Evolutionary conservation across 2,329 filamentous ascomycete species (phyloP).

Genomic region (Pseudofabraea citricarpa): DNA sequence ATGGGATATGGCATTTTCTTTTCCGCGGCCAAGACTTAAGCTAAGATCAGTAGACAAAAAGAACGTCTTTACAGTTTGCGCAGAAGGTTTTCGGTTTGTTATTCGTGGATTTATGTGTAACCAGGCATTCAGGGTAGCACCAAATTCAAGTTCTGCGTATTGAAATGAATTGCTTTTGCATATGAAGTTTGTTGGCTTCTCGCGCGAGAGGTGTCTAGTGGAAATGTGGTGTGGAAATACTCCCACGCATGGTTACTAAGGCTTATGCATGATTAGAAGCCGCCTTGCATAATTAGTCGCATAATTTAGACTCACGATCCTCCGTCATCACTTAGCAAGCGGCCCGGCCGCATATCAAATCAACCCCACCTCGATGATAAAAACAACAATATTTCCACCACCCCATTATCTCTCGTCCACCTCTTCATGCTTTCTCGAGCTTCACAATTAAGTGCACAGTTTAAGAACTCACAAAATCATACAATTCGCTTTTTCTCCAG

Average conservation of each 20-base stretch:
- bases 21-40: too few relatives aligned
- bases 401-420: conserved; percentile 2
- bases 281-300: not conserved
- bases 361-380: conserved; percentile 6
- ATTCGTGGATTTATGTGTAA: too few relatives aligned
- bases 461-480: conserved; percentile 1
- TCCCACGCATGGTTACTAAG: not conserved
- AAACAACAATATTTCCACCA: conserved; percentile 6
- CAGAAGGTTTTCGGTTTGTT: too few relatives aligned
- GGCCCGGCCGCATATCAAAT: conserved; percentile 2
- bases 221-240: too few relatives aligned
- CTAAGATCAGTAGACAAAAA: too few relatives aligned
- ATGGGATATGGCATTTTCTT: not conserved
- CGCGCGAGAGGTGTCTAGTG: too few relatives aligned
- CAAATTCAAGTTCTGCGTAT: too few relatives aligned
- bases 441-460: conserved; percentile 3
- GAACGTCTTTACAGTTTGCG: not conserved
- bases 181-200: too few relatives aligned
- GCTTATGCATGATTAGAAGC: conserved; percentile 1
- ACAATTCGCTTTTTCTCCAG: conserved; percentile 1
- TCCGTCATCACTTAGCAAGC: conserved; percentile 6
- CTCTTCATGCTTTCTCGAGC: conserved; percentile 9
- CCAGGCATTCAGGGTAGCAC: too few relatives aligned
- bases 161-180: too few relatives aligned
- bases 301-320: not conserved